Conservation (phyloP, 2,329 filamentous ascomycete species). For the Penicillium olsonii region DNA sequence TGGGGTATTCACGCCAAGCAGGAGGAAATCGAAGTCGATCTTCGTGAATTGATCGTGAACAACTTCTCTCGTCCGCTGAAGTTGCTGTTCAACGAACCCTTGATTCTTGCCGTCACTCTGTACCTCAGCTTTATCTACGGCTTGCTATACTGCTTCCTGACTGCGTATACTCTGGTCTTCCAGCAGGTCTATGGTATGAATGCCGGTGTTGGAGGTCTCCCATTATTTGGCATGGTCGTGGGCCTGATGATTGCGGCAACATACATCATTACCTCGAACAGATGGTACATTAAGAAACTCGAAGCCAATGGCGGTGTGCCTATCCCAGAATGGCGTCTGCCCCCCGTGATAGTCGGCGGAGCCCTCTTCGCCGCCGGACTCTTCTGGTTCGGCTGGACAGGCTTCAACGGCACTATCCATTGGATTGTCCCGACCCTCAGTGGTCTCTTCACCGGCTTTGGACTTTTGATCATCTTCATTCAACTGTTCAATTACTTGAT, state of each 20-base stretch:
- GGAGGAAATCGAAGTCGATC: constrained; percentile 56
- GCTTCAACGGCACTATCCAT: constrained; percentile 47
- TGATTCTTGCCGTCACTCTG: constrained; percentile 43
- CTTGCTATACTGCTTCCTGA: constrained; percentile 39
- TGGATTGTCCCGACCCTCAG: constrained; percentile 45
- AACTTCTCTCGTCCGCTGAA: constrained; percentile 54
- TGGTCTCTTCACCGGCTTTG: constrained; percentile 59
- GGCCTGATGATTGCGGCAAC: constrained; percentile 70
- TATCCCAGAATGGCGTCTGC: constrained; percentile 60
- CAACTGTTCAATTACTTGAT: constrained; percentile 61
- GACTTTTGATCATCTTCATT: constrained; percentile 60
- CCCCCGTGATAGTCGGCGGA: constrained; percentile 56
- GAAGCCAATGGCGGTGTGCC: constrained; percentile 63
- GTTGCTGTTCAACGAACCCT: constrained; percentile 47
- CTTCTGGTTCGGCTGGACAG: constrained; percentile 79
- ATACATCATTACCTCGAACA: constrained; percentile 59
- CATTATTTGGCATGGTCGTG: constrained; percentile 80
- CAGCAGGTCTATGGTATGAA: constrained; percentile 66
- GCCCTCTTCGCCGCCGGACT: constrained; percentile 60
- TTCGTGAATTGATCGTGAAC: constrained; percentile 50
- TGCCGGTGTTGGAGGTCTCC: constrained; percentile 70
- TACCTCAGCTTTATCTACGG: constrained; percentile 44
- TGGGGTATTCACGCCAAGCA: constrained; percentile 60
- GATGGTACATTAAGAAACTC: constrained; percentile 19
- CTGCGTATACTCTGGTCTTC: constrained; percentile 40